These are phyloP conservation scores for Salix caprea DNA, from an alignment of 345 rosid genomes.

Conservation along the genomic window DNA sequence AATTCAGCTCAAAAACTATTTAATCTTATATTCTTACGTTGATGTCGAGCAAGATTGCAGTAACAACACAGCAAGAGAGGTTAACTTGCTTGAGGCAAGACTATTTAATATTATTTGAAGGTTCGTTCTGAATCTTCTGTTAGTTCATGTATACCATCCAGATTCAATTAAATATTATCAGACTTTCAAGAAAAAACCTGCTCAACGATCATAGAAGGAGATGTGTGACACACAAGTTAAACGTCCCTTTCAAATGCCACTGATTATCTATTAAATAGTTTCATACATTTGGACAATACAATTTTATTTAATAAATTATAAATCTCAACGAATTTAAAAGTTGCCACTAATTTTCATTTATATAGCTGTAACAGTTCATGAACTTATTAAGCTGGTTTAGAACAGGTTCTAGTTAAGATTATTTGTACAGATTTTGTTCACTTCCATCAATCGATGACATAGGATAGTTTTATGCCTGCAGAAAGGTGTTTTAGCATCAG, in stretches of 20 bases:
- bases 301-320: too few species aligned
- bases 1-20: not conserved
- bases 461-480: too few species aligned
- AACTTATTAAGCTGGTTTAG: not conserved
- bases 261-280: not conserved
- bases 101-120: too few species aligned
- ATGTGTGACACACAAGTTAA: not conserved
- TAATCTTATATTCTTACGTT: too few species aligned
- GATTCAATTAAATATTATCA: not conserved
- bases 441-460: too few species aligned
- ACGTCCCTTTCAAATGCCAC: constrained; percentile 4
- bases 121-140: not conserved
- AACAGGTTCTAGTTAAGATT: not conserved
- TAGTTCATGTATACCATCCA: not conserved
- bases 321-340: not conserved
- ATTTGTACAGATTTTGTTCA: not conserved
- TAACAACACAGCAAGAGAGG: not conserved
- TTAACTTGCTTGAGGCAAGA: not conserved
- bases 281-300: not conserved
- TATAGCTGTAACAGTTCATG: not conserved
- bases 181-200: not conserved
- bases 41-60: not conserved
- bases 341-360: not conserved
- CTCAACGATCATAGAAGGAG: not conserved
- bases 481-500: too few species aligned